Evolutionary conservation across 2,329 filamentous ascomycete genomes (phyloP).

Genomic region (Epichloe sp.): DNA sequence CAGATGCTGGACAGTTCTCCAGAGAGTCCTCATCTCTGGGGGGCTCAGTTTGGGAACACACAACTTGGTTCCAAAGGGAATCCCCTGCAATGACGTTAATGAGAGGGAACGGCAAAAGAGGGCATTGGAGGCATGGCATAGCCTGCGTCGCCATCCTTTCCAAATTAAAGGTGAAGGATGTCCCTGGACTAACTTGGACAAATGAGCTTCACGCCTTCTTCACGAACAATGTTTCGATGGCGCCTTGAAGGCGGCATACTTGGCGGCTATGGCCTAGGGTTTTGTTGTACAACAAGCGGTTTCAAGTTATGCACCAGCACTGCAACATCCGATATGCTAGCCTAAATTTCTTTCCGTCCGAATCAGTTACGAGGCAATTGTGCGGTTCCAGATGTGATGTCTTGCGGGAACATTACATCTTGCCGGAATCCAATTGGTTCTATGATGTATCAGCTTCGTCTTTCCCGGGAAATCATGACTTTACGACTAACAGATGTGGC

Average conservation of each 20-base stretch:
- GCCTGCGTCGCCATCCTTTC: background rate
- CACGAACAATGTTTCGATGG: background rate
- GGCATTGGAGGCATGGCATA: background rate
- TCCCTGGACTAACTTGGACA: background rate
- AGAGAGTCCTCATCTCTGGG: background rate
- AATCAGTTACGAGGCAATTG: background rate
- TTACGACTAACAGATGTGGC: background rate
- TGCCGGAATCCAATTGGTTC: constrained; percentile 7
- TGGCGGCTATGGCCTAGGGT: background rate
- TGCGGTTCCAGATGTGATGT: background rate
- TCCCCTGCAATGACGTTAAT: background rate
- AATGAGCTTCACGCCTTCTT: background rate
- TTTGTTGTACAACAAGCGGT: constrained; percentile 3
- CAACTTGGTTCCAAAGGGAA: no score
- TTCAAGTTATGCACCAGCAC: constrained; percentile 5
- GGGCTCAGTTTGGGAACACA: background rate
- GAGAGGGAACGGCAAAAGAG: background rate
- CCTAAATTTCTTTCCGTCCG: background rate
- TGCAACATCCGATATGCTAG: background rate
- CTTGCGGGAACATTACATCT: background rate
- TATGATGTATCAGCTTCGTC: constrained; percentile 27
- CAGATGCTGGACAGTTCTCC: background rate
- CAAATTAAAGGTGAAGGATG: background rate
- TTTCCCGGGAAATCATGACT: constrained; percentile 15
- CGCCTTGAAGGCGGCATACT: background rate